Base-by-base conservation (phyloP, 106 monocot species). In the Dendrobium nobile region DNA sequence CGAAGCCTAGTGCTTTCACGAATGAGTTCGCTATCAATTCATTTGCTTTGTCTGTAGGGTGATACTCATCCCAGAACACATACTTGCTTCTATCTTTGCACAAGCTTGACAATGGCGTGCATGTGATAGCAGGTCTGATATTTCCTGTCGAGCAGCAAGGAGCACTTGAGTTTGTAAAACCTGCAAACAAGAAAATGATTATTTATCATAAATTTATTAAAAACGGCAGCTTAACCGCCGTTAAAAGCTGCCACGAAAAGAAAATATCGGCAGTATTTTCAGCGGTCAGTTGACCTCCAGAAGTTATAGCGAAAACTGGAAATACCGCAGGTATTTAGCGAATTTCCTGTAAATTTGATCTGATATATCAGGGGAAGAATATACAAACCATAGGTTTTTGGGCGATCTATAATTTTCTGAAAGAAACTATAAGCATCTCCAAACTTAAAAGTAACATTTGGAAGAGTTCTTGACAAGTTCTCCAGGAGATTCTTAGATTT, bases 11-110 rank as follows among this genome's bases (percentile, higher is more conserved):
- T 59, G 90, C 90, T 9, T 11, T 76, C 22, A 86, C 20, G 78
- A 92, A 90, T 75, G 82, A 86, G 10, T 82, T 75, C 0, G 92
- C 96, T 19, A 96, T 96, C 75, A 94, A 72, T 77, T 92, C 92
- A 68, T 96, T 96, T 75, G 96, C 86, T 54, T 78, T 80, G 80
- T 94, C 93, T 0, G 96, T 94, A 7, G 94, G 96, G 80, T 96
- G 96, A 67, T 94, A 96, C 83, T 96, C 96, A 27, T 96, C 93
- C 96, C 96, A 96, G 74, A 96, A 96, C 78, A 94, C 90, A 75
- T 86, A 96, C 77, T 90, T 81, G 90, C 94, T 96, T 65, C 96
- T 79, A 61, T 96, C 96, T 37, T 79, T 84, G 83, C 96, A 96
- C 27, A 94, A 84, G 0, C 80, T 85, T 27, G 94, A 96, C 26